Evolutionary conservation across 371 early-diverging fungal genomes (phyloP), one percentile per base, ranked within the genome.

Genomic region (Capillidium heterosporum): DNA sequence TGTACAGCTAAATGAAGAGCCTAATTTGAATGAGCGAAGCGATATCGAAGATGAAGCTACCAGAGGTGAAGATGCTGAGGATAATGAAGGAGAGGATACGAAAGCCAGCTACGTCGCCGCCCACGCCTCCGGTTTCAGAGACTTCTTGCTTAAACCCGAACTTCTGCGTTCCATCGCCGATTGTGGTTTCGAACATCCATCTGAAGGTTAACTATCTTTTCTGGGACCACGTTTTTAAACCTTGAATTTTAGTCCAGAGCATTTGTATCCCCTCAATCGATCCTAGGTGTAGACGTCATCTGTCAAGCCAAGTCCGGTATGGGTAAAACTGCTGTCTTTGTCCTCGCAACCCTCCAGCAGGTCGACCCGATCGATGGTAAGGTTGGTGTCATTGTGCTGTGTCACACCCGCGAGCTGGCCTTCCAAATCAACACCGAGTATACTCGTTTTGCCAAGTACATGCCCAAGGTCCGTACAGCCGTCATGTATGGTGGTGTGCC

Each of bases 241-340:
- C 56, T 10, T 21, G 23, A 5, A 17, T 47, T 56, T 56, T 66
- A 87, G 99, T 99, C 32, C 98, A 99, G 71, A 94, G 95, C 67
- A 92, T 92, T 70, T 93, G 94, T 67, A 96, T 99, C 61, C n/a
- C 97, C 98, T 46, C 92, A 94, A 63, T 92, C 98, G 28, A 87
- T 95, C 60, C 73, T 92, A 58, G 94, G 96, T 59, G 85, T 82
- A 76, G 97, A 97, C 71, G 91, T 98, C 43, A 77, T 99, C 41
- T 95, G 94, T 72, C 98, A 98, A 71, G 98, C 99, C 70, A 96
- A 98, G 74, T 89, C 89, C 60, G 99, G 99, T 70, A 91, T 97
- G 90, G 99, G 99, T 62, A 99, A 99, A 73, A 99, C 99, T 1
- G 95, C 95, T 19, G 97, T 96, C 39, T 99, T 98, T 70, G 95